A percentile compares a stretch with the other conserved stretches of the same genome.
phyloP scores from a whole-genome alignment of 148 eudicot genomes.

The Bassia scoparia region DNA sequence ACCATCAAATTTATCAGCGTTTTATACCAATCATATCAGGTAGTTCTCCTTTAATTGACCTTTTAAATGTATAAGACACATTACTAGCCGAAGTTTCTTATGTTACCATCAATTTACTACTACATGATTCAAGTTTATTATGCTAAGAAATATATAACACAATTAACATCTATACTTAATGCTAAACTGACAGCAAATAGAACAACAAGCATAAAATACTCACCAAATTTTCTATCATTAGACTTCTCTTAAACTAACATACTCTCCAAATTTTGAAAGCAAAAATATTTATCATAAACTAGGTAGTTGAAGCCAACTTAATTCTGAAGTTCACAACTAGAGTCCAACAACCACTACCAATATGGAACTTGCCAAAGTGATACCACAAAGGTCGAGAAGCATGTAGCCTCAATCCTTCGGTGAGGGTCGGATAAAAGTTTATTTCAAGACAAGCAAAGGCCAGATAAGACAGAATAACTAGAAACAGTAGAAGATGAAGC shows the following conservation, averaged over 20 bases:
- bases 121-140: too few relatives aligned
- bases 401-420: background rate
- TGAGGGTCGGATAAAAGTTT: background rate
- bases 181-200: too few relatives aligned
- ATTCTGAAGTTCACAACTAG: background rate
- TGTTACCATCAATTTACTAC: too few relatives aligned
- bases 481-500: constrained; percentile 10
- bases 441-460: background rate
- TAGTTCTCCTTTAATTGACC: too few relatives aligned
- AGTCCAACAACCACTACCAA: background rate
- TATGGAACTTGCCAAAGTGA: background rate
- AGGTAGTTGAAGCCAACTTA: background rate
- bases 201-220: too few relatives aligned
- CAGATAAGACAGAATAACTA: constrained; percentile 16
- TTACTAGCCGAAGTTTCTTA: too few relatives aligned
- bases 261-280: background rate
- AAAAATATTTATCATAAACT: background rate
- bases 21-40: too few relatives aligned
- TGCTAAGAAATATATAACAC: too few relatives aligned
- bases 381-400: background rate
- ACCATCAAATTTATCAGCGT: too few relatives aligned
- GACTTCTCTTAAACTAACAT: background rate
- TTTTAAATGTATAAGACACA: too few relatives aligned
- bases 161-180: too few relatives aligned
- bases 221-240: background rate